Conservation (phyloP, 2,329 filamentous ascomycete species). For the Ramularia collo-cygni region DNA sequence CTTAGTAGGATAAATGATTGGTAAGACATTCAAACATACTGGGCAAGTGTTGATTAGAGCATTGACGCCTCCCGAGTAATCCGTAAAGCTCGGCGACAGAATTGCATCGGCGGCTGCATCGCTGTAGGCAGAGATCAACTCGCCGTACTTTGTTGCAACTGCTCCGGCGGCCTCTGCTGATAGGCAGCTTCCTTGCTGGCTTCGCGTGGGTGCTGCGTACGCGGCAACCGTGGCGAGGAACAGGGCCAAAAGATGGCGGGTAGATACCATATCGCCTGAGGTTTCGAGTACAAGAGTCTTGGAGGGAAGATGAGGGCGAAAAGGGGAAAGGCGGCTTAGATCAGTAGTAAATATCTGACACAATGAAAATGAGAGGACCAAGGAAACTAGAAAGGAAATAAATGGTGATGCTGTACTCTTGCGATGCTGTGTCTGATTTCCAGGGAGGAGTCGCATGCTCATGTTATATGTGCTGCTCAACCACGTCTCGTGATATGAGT, state of each 20-base stretch:
- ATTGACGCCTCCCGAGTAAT: slow-evolving; percentile 30
- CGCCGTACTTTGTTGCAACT: slow-evolving; percentile 25
- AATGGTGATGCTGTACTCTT: slow-evolving; percentile 2
- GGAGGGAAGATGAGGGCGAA: not conserved
- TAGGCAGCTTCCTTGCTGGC: slow-evolving; percentile 16
- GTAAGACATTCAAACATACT: too few species aligned
- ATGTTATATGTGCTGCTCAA: too few species aligned
- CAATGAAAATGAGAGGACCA: slow-evolving; percentile 9
- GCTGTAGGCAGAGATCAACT: slow-evolving; percentile 25
- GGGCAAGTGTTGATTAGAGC: slow-evolving; percentile 28
- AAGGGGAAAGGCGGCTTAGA: too few species aligned
- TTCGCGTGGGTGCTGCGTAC: slow-evolving; percentile 6
- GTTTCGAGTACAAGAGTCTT: not conserved
- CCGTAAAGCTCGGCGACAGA: slow-evolving; percentile 24
- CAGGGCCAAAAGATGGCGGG: slow-evolving; percentile 1
- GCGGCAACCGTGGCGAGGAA: slow-evolving; percentile 4
- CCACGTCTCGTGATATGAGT: too few species aligned
- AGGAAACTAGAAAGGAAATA: slow-evolving; percentile 2
- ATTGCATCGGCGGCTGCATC: slow-evolving; percentile 19
- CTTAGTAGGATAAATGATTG: too few species aligned
- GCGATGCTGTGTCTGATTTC: too few species aligned
- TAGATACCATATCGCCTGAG: slow-evolving; percentile 5
- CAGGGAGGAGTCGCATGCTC: too few species aligned
- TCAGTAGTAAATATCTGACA: slow-evolving; percentile 8
- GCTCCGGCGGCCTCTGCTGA: slow-evolving; percentile 18